These are phyloP conservation scores for Trebouxia gelatinosa DNA, from an alignment of 163 green algal genomes.

Conservation along the genomic window DNA sequence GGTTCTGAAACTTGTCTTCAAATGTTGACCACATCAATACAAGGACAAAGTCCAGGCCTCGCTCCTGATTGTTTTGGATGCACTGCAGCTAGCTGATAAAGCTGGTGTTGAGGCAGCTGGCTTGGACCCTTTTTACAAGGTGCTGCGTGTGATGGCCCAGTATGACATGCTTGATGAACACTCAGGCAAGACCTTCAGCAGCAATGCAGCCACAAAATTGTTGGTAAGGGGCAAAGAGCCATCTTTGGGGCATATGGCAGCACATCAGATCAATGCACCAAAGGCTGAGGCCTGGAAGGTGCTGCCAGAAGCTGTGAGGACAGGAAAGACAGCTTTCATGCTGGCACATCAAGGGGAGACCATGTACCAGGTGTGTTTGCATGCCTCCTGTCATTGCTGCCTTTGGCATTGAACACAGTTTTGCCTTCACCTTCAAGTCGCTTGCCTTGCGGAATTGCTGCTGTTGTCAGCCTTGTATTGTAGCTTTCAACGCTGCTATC, in stretches of 20 bases:
- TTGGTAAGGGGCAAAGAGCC: conserved; percentile 40
- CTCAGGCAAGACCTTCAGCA: conserved; percentile 32
- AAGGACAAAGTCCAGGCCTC: background rate
- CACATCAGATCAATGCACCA: conserved; percentile 44
- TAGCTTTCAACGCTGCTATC: too few relatives aligned
- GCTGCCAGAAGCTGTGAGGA: conserved; percentile 45
- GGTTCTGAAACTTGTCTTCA: background rate
- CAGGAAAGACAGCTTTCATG: conserved; percentile 41
- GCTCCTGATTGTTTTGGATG: background rate
- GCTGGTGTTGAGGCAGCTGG: conserved; percentile 28
- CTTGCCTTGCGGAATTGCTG: too few relatives aligned
- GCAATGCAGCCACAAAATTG: conserved; percentile 39
- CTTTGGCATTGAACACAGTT: too few relatives aligned
- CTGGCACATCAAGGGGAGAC: conserved; percentile 46
- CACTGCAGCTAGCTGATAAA: conserved; percentile 33
- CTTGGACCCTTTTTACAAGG: conserved; percentile 46
- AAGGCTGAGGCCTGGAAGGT: conserved; percentile 52
- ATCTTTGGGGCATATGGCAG: conserved; percentile 45
- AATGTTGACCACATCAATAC: background rate
- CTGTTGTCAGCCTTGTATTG: too few relatives aligned
- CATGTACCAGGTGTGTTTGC: conserved; percentile 43
- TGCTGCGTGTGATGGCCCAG: conserved; percentile 45
- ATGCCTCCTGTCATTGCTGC: background rate
- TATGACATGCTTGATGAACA: conserved; percentile 44
- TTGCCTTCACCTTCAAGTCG: too few relatives aligned